Base-by-base conservation (phyloP, 768 basidiomycete species). In the Suillus subalutaceus region DNA sequence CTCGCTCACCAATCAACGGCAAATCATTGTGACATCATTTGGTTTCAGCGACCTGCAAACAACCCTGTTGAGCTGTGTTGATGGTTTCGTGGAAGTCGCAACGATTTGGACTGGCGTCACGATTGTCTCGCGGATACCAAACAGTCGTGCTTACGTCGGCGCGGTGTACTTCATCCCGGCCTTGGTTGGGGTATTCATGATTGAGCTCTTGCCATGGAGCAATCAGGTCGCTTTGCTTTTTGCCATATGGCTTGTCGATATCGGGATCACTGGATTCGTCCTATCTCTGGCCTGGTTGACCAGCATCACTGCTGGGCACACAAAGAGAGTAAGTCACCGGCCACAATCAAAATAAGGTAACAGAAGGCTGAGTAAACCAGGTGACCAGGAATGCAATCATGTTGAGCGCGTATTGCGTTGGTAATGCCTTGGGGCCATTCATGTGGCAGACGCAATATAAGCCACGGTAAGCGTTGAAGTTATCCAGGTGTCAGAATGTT, bases 371-470 rank as follows among this genome's bases (percentile, higher is more conserved):
- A 44, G 8, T 56, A 16, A 7, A 37, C 18, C 60, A 78, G 70
- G 40, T 77, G 13, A 74, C 70, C 46, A 78, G 77, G 0, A 92
- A 93, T 71, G 90, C 92, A 0, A 86, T 93, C 68, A 84, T 92
- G 83, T 81, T 93, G 13, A 84, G 84, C 52, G 88, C 90, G 1
- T 93, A 92, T 71, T 87, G 87, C 68, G 67, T 88, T 26, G 86
- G 86, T 10, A 92, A 93, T 65, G 79, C 90, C 2, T 85, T 84
- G 0, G 87, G 86, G n/a, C 90, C 91, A 0, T 89, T 91, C 71
- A 90, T 93, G 89, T 93, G 91, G 91, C 85, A 88, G 72, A 79
- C 79, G 0, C 79, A 85, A 73, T 92, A 90, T 71, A 84, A 83
- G 66, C 91, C 90, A 6, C 83, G 89, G 89, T 88, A 64, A 26